Conservation (phyloP, 495 filamentous ascomycete genomes). For the Umbilicaria muhlenbergii region DNA sequence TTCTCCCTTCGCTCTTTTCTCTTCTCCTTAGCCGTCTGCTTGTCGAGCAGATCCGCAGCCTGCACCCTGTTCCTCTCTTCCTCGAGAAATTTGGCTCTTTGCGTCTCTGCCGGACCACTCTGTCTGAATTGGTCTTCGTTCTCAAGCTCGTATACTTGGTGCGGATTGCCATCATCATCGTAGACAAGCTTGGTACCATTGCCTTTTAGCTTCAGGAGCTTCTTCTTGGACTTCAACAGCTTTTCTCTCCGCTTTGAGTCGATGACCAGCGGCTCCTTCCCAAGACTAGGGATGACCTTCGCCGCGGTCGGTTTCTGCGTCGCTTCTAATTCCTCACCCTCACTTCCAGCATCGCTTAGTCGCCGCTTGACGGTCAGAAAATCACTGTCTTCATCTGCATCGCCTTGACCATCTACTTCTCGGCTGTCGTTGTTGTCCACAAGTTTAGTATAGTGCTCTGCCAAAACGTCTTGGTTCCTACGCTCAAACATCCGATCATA, state of each 20-base stretch:
- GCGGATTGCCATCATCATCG: slow-evolving; percentile 79
- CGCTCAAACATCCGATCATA: slow-evolving; percentile 95
- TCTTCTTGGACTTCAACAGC: slow-evolving; percentile 85
- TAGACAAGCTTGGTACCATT: slow-evolving; percentile 73
- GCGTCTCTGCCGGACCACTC: slow-evolving; percentile 54
- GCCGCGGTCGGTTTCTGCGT: slow-evolving; percentile 24
- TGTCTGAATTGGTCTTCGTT: slow-evolving; percentile 63
- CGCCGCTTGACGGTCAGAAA: slow-evolving; percentile 84
- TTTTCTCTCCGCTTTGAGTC: slow-evolving; percentile 91
- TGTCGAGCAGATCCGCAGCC: slow-evolving; percentile 67
- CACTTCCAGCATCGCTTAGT: slow-evolving; percentile 32
- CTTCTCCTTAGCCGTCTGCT: slow-evolving; percentile 63
- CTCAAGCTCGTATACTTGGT: slow-evolving; percentile 75
- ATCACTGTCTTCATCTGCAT: slow-evolving; percentile 51
- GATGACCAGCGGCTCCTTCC: slow-evolving; percentile 54
- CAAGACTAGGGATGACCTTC: slow-evolving; percentile 33
- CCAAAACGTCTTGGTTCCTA: slow-evolving; percentile 85
- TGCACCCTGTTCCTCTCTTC: slow-evolving; percentile 55
- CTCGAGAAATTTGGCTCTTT: slow-evolving; percentile 62
- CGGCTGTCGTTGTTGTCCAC: slow-evolving; percentile 45
- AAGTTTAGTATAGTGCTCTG: slow-evolving; percentile 78
- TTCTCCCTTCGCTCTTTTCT: slow-evolving; percentile 75
- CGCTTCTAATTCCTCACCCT: background rate
- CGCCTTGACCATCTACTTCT: slow-evolving; percentile 24
- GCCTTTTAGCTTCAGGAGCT: slow-evolving; percentile 72